Evolutionary conservation across 2,329 filamentous ascomycete species (phyloP).

Genomic region (Magnaporthales sp.): DNA sequence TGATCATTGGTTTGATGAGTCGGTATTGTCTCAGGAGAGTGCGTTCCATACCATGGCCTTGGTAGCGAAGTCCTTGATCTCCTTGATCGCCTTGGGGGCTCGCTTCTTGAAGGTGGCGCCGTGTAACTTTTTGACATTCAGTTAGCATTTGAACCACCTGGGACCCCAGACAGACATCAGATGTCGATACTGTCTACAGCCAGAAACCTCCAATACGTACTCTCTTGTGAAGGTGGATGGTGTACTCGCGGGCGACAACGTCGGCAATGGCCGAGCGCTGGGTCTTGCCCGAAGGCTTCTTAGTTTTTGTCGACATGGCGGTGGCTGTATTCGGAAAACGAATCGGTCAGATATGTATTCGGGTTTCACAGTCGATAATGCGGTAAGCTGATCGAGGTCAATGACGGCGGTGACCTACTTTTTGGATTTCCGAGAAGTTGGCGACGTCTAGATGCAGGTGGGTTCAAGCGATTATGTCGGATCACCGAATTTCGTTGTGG

Average conservation of each 20-base stretch:
- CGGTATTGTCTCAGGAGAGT: not conserved
- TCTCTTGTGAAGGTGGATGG: conserved; percentile 99
- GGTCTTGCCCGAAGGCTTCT: conserved; percentile 61
- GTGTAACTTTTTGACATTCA: conserved; percentile 58
- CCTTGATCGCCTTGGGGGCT: conserved; percentile 97
- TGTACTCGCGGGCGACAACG: conserved; percentile 99
- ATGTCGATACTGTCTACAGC: not conserved
- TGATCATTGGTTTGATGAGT: not conserved
- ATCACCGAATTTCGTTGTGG: not conserved
- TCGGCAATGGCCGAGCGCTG: conserved; percentile 93
- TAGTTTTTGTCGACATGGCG: conserved; percentile 59
- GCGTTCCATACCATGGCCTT: conserved; percentile 80
- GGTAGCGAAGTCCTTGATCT: conserved; percentile 91
- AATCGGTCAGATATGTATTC: not conserved
- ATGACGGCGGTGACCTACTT: not conserved
- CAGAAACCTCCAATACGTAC: conserved; percentile 50
- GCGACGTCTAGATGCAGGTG: conserved; percentile 1
- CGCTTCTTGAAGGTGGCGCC: conserved; percentile 99
- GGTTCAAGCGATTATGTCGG: not conserved
- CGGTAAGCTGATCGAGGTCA: not conserved
- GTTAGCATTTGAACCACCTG: conserved; percentile 21
- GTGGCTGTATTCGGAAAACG: not conserved
- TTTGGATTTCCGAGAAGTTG: not conserved
- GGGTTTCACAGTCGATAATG: not conserved
- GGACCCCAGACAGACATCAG: not conserved